phyloP scores from a whole-genome alignment of 139 green algal genomes.

The Auxenochlorella pyrenoidosa region DNA sequence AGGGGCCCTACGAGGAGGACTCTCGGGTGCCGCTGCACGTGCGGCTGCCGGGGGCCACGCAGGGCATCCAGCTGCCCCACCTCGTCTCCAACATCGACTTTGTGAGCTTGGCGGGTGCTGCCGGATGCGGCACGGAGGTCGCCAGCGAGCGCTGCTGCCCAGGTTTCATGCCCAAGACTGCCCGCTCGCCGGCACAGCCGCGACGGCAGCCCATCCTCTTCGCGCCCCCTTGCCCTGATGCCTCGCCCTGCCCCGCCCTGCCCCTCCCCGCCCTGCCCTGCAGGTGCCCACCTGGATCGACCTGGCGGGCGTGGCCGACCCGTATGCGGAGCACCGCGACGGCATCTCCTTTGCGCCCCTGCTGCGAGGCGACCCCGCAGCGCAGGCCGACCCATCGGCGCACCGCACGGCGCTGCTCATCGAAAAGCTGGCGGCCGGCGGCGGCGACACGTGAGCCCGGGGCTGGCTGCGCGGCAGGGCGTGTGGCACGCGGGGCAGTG shows the following conservation, averaged over 20 bases:
- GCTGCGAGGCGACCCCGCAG: no score
- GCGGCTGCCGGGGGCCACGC: neutral
- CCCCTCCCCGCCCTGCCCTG: neutral
- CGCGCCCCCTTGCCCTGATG: neutral
- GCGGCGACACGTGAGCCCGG: no score
- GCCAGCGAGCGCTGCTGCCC: no score
- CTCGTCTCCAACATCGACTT: neutral
- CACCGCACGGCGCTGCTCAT: no score
- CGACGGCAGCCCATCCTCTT: neutral
- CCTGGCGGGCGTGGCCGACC: neutral
- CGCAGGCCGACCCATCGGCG: no score
- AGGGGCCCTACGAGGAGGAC: neutral
- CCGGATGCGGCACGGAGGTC: no score
- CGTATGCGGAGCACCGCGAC: neutral
- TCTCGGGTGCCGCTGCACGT: constrained; percentile 6
- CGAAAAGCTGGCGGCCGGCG: no score
- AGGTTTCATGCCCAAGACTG: no score
- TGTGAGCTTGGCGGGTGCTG: neutral
- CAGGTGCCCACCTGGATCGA: constrained; percentile 1
- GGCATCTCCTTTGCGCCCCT: neutral
- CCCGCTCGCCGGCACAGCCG: no score
- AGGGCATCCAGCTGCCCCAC: constrained; percentile 1
- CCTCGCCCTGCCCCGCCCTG: no score
- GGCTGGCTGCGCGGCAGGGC: no score
- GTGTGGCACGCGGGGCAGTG: no score